Evolutionary conservation across 169 alveolate genomes (phyloP).

Genomic region (Cryptosporidium canis): DNA sequence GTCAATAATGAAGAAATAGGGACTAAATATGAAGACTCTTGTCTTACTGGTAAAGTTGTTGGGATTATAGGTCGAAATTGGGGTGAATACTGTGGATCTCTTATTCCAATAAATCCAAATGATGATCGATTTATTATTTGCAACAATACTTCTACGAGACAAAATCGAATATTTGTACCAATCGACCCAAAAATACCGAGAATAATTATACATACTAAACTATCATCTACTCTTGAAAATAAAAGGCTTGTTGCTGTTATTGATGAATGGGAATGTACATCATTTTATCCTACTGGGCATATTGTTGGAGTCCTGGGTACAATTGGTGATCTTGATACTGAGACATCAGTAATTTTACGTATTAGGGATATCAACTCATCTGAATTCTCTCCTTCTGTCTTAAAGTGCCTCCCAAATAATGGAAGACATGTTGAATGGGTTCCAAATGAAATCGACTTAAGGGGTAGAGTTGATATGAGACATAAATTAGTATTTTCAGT

Average conservation of each 20-base stretch:
- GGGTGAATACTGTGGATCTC: conserved; percentile 93
- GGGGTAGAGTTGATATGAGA: conserved; percentile 85
- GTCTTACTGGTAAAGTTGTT: conserved; percentile 87
- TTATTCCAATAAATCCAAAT: conserved; percentile 79
- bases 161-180: conserved; percentile 89
- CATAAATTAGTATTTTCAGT: conserved; percentile 91
- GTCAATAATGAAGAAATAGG: conserved; percentile 71
- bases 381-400: conserved; percentile 48
- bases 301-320: conserved; percentile 91
- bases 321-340: conserved; percentile 89
- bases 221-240: conserved; percentile 83
- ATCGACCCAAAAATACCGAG: conserved; percentile 89
- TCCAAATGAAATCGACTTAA: conserved; percentile 78
- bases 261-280: conserved; percentile 86
- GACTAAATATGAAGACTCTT: conserved; percentile 72
- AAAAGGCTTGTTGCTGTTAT: conserved; percentile 90
- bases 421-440: conserved; percentile 52
- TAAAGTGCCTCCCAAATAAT: conserved; percentile 50
- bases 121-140: conserved; percentile 53
- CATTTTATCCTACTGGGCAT: conserved; percentile 92
- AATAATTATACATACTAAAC: conserved; percentile 83
- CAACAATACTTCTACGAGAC: conserved; percentile 69
- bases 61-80: conserved; percentile 89
- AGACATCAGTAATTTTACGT: conserved; percentile 77
- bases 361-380: conserved; percentile 41